A percentile compares a stretch with the other conserved stretches of the same genome.
These are phyloP conservation scores for Fraxinus greggii DNA, from an alignment of 305 asterid species.

Conservation along the genomic window DNA sequence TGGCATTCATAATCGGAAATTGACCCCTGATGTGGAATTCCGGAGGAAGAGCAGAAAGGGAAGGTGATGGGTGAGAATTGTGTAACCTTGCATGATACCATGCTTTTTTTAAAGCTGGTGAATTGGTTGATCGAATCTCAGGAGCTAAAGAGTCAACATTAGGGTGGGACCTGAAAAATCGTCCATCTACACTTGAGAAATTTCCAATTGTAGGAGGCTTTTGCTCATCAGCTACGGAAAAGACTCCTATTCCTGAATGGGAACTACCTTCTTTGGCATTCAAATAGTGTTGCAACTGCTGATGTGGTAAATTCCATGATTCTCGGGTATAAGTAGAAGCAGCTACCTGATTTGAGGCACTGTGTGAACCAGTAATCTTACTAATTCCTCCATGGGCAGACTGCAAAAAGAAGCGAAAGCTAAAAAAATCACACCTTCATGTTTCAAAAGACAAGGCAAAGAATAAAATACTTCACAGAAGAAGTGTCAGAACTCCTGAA, in stretches of 20 bases:
- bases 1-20: conserved; percentile 34
- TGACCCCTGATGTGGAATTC: conserved; percentile 55
- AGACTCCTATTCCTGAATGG: conserved; percentile 36
- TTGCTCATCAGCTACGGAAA: conserved; percentile 34
- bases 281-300: conserved; percentile 13
- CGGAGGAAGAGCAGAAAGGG: conserved; percentile 37
- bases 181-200: conserved; percentile 44
- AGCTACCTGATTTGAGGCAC: conserved; percentile 31
- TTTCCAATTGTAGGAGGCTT: conserved; percentile 37
- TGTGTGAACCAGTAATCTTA: conserved; percentile 27
- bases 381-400: conserved; percentile 44
- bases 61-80: conserved; percentile 39
- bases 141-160: conserved; percentile 44
- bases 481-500: background rate
- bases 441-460: background rate
- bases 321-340: conserved; percentile 42
- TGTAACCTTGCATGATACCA: conserved; percentile 46
- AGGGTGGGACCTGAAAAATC: conserved; percentile 38
- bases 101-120: conserved; percentile 35
- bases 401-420: conserved; percentile 34
- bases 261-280: conserved; percentile 41
- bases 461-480: background rate
- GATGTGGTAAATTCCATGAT: conserved; percentile 34
- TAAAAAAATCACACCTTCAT: conserved; percentile 8
- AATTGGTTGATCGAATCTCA: conserved; percentile 40